Conservation (phyloP, 352 stramenopile species). For the Halophytophthora batemanensis region DNA sequence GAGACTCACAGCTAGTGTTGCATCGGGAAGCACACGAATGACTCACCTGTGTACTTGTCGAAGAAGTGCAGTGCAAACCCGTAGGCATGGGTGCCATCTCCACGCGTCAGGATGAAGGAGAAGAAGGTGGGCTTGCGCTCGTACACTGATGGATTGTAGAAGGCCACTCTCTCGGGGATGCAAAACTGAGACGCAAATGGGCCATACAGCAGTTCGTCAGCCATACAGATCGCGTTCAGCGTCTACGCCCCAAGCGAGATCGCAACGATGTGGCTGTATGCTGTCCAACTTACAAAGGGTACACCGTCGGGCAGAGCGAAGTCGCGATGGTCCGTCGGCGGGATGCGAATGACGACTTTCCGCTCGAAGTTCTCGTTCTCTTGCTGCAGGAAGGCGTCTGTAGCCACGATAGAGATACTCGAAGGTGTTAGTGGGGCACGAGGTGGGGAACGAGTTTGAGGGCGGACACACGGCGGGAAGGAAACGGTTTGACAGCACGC, state of each 20-base stretch:
- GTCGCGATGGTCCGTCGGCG: constrained; percentile 43
- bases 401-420: not conserved
- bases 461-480: not conserved
- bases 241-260: not conserved
- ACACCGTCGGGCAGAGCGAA: constrained; percentile 70
- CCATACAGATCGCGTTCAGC: not conserved
- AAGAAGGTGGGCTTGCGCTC: constrained; percentile 73
- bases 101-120: constrained; percentile 76
- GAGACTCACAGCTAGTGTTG: not conserved
- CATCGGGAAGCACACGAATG: not conserved
- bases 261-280: not conserved
- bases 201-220: not conserved
- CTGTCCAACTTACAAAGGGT: constrained; percentile 42
- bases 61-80: constrained; percentile 70
- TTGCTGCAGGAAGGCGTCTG: constrained; percentile 7
- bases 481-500: not conserved
- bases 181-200: constrained; percentile 54
- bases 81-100: constrained; percentile 64
- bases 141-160: constrained; percentile 38
- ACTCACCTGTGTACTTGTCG: constrained; percentile 21
- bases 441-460: not conserved
- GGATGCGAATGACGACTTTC: constrained; percentile 41
- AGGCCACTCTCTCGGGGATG: constrained; percentile 51
- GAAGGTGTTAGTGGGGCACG: not conserved
- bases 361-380: constrained; percentile 44